phyloP scores from a whole-genome alignment of 2,329 filamentous ascomycete genomes.

The Alternaria sp. region DNA sequence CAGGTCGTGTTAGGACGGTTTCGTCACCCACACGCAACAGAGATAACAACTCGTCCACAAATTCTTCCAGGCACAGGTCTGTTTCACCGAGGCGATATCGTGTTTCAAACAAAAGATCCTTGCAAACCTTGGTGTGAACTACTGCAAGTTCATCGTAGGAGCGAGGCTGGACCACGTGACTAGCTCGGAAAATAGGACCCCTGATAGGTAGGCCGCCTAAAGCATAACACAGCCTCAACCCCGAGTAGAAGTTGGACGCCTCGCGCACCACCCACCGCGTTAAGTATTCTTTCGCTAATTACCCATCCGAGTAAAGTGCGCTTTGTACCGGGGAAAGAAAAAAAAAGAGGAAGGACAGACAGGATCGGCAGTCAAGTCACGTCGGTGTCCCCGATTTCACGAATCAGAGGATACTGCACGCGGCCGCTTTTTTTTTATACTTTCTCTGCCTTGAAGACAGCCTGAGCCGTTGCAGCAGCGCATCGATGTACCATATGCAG shows the following conservation, averaged over 20 bases:
- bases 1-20: not conserved
- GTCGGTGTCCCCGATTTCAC: slow-evolving; percentile 4
- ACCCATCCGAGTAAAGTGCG: slow-evolving; percentile 3
- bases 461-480: slow-evolving; percentile 16
- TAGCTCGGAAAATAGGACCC: not conserved
- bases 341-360: slow-evolving; percentile 3
- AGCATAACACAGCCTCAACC: slow-evolving; percentile 15
- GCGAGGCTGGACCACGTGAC: slow-evolving; percentile 6
- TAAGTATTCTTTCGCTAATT: not conserved
- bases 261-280: not conserved
- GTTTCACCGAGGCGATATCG: not conserved
- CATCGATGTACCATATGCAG: slow-evolving; percentile 3
- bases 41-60: not conserved
- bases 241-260: slow-evolving; percentile 17
- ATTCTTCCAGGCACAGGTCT: not conserved
- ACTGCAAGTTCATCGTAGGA: not conserved
- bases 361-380: slow-evolving; percentile 8
- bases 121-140: slow-evolving; percentile 1
- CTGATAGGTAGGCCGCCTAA: slow-evolving; percentile 14
- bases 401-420: not conserved
- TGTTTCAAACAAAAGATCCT: slow-evolving; percentile 1
- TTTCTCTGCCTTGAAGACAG: slow-evolving; percentile 18
- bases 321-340: not conserved
- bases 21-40: not conserved
- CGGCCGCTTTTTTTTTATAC: not conserved